Evolutionary conservation across 371 early-diverging fungal species (phyloP).

Genomic region (Mucor circinelloides): DNA sequence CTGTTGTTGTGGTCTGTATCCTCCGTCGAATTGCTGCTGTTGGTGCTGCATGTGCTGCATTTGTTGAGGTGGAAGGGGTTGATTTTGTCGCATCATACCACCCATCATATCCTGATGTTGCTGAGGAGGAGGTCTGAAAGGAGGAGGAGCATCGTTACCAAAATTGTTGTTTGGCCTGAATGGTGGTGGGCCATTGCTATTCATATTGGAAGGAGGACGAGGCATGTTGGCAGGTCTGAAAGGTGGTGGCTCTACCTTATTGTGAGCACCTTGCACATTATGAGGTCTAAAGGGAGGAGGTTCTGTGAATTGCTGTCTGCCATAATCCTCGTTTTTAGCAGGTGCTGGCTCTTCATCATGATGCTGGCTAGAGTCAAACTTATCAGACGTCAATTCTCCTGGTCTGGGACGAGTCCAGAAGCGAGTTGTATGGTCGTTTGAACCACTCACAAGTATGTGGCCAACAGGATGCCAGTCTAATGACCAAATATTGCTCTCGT

Average conservation of each 20-base stretch:
- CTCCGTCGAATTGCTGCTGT: slow-evolving; percentile 6
- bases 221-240: slow-evolving; percentile 34
- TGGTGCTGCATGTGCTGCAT: slow-evolving; percentile 11
- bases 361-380: slow-evolving; percentile 63
- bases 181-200: slow-evolving; percentile 34
- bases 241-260: slow-evolving; percentile 44
- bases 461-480: slow-evolving; percentile 99
- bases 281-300: slow-evolving; percentile 54
- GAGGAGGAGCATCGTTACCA: slow-evolving; percentile 18
- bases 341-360: slow-evolving; percentile 48
- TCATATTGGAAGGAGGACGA: not conserved
- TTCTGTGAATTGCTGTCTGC: slow-evolving; percentile 34
- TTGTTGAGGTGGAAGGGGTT: not conserved
- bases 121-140: slow-evolving; percentile 23
- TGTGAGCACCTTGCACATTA: slow-evolving; percentile 22
- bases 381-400: slow-evolving; percentile 73
- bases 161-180: slow-evolving; percentile 28
- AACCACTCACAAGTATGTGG: slow-evolving; percentile 96
- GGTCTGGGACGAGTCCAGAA: slow-evolving; percentile 98
- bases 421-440: slow-evolving; percentile 97
- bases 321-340: slow-evolving; percentile 38
- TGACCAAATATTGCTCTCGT: slow-evolving; percentile 97
- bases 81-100: slow-evolving; percentile 14
- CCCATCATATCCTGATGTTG: slow-evolving; percentile 16
- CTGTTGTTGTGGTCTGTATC: slow-evolving; percentile 10